Conservation (phyloP, 495 filamentous ascomycete species). For the Recurvomyces mirabilis region DNA sequence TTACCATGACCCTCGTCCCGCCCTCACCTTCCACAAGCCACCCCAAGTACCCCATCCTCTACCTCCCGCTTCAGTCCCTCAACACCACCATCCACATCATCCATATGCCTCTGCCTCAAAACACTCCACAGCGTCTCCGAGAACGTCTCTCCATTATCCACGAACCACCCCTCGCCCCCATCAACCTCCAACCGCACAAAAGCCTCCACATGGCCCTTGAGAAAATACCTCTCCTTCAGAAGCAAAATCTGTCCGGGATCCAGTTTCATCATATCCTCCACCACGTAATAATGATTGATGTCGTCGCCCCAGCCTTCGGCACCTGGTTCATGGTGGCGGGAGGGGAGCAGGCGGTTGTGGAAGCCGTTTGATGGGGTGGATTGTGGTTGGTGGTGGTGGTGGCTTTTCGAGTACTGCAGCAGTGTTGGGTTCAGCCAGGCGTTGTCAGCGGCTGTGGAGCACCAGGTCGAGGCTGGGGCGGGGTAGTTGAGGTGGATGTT, state of each 20-base stretch:
- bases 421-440: constrained; percentile 20
- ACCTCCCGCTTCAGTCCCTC: too few relatives aligned
- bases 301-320: constrained; percentile 53
- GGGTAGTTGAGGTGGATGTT: constrained; percentile 45
- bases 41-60: too few relatives aligned
- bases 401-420: constrained; percentile 16
- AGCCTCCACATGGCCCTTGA: constrained; percentile 44
- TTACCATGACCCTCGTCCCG: too few relatives aligned
- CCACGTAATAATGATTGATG: constrained; percentile 50
- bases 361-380: too few relatives aligned
- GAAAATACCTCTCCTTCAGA: constrained; percentile 38
- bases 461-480: constrained; percentile 24
- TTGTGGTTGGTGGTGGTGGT: too few relatives aligned
- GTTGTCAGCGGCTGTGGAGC: constrained; percentile 22
- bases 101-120: constrained; percentile 45
- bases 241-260: constrained; percentile 47
- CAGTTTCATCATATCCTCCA: constrained; percentile 57
- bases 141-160: constrained; percentile 53
- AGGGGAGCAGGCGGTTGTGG: constrained; percentile 21
- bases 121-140: constrained; percentile 40
- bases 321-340: constrained; percentile 31
- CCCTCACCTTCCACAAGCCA: too few relatives aligned
- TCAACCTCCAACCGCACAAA: constrained; percentile 33
- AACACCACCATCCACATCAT: too few relatives aligned
- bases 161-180: constrained; percentile 47